Base-by-base conservation (phyloP, 106 monocot genomes). In the Allium fistulosum region DNA sequence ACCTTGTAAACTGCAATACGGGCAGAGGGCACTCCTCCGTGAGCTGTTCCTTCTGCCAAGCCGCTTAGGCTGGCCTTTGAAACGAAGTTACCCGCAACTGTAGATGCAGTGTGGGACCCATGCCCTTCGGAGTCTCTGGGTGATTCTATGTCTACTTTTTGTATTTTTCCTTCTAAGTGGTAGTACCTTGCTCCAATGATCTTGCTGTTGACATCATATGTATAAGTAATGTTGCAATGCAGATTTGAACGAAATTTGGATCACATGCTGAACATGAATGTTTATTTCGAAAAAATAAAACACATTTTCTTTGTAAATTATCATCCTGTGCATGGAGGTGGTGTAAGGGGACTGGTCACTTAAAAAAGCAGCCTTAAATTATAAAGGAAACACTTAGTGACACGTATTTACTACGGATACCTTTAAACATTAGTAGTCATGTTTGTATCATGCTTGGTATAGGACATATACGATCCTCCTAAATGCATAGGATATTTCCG, bases 1-100 rank as follows among this genome's bases (percentile, higher is more conserved):
- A 73, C 67, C 63, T 83, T 83, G 78, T 83, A 83, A 8, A 69
- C 66, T 11, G 82, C 82, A 10, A 83, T 57, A 17, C 73, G 79
- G 13, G 9, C 75, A 4, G 17, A 46, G 1, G 79, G 79, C 10
- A 65, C 72, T 9, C 58, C 65, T 14, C 79, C 79, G 0, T 58
- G 16, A 56, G 83, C 76, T n/a, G 66, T 61, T 16, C 83, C 83
- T 8, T 26, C 10, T 10, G 79, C 76, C 13, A 72, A 58, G 52
- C 83, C 83, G 10, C 53, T 28, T 9, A 78, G 16, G 72, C 61
- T 65, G 1, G 59, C 72, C 45, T 27, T 46, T 6, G 6, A 9
- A 12, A 80, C 79, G 4, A 2, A 2, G 4, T 46, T 12, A 46
- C 84, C 84, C 2, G 69, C 84, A 0, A 66, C 79, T 0, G 63